Evolutionary conservation across 2,329 filamentous ascomycete genomes (phyloP).

Genomic region (Ustulina deusta): DNA sequence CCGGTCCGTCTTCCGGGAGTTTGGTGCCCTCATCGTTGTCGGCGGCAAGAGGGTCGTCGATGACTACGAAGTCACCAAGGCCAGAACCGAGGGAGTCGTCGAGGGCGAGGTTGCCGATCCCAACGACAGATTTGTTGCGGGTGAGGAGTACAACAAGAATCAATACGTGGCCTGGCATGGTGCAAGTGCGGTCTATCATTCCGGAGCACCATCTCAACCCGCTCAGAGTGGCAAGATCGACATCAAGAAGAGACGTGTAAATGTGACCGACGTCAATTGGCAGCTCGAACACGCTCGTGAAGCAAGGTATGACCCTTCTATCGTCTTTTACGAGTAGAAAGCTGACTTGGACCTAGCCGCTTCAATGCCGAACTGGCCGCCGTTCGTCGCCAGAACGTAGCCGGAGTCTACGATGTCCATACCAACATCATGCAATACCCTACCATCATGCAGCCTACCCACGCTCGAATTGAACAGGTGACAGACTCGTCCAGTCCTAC

Average conservation of each 20-base stretch:
- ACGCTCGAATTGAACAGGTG: constrained; percentile 83
- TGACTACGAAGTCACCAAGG: constrained; percentile 86
- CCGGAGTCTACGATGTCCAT: constrained; percentile 91
- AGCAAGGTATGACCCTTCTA: constrained; percentile 74
- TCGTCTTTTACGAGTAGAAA: constrained; percentile 3
- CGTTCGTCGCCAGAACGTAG: constrained; percentile 74
- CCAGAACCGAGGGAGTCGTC: constrained; percentile 79
- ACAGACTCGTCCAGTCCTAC: constrained; percentile 44
- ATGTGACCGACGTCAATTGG: constrained; percentile 95
- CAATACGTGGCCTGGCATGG: constrained; percentile 99
- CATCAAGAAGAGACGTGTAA: constrained; percentile 84
- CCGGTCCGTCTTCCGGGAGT: constrained; percentile 95
- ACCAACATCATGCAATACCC: constrained; percentile 94
- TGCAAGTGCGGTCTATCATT: constrained; percentile 95
- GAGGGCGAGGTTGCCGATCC: constrained; percentile 95
- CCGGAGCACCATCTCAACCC: constrained; percentile 80
- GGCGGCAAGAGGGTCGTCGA: constrained; percentile 87
- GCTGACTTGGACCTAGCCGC: constrained; percentile 64
- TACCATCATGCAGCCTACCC: constrained; percentile 87
- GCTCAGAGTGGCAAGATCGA: constrained; percentile 80
- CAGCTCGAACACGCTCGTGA: constrained; percentile 93
- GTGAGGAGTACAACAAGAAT: constrained; percentile 96
- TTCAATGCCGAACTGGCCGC: constrained; percentile 83
- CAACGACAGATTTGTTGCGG: constrained; percentile 80
- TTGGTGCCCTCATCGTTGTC: constrained; percentile 93